These are phyloP conservation scores for Starmerella vitae DNA, from an alignment of 805 yeast species.

Conservation along the genomic window DNA sequence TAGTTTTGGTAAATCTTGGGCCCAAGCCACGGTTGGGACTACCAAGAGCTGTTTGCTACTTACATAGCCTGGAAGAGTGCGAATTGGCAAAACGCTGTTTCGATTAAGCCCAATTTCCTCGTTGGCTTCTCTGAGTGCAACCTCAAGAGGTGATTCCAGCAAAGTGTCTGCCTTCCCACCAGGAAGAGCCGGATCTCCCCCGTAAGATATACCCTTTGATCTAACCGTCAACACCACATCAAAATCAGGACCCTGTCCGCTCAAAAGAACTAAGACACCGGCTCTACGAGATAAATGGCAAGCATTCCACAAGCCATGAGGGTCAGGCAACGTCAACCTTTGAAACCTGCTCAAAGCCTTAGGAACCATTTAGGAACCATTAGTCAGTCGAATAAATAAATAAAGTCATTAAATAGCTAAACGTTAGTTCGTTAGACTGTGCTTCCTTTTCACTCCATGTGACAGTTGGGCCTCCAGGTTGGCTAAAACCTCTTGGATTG, in stretches of 20 bases:
- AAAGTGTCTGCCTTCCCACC: slow-evolving; percentile 76
- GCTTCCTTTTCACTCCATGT: background rate
- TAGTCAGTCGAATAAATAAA: too few species aligned
- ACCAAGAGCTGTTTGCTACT: slow-evolving; percentile 76
- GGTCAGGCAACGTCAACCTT: slow-evolving; percentile 3
- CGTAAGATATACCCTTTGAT: slow-evolving; percentile 56
- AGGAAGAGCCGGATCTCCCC: slow-evolving; percentile 86
- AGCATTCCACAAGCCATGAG: slow-evolving; percentile 34
- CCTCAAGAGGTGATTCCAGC: slow-evolving; percentile 54
- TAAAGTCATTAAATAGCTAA: too few species aligned
- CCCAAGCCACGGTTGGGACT: slow-evolving; percentile 44
- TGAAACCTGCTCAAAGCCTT: slow-evolving; percentile 1
- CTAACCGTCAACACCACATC: slow-evolving; percentile 70
- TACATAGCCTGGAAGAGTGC: slow-evolving; percentile 60
- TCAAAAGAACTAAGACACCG: slow-evolving; percentile 63
- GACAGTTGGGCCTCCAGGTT: slow-evolving; percentile 17
- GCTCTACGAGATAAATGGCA: slow-evolving; percentile 60
- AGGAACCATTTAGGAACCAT: slow-evolving; percentile 3
- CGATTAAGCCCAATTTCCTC: slow-evolving; percentile 76
- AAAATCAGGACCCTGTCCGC: slow-evolving; percentile 56
- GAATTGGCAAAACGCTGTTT: slow-evolving; percentile 45
- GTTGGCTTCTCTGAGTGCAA: slow-evolving; percentile 68
- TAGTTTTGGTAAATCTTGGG: slow-evolving; percentile 6
- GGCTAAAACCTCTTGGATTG: slow-evolving; percentile 65
- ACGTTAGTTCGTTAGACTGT: too few species aligned